Conservation (phyloP, 371 early-diverging fungal species). For the Massospora cicadina region DNA sequence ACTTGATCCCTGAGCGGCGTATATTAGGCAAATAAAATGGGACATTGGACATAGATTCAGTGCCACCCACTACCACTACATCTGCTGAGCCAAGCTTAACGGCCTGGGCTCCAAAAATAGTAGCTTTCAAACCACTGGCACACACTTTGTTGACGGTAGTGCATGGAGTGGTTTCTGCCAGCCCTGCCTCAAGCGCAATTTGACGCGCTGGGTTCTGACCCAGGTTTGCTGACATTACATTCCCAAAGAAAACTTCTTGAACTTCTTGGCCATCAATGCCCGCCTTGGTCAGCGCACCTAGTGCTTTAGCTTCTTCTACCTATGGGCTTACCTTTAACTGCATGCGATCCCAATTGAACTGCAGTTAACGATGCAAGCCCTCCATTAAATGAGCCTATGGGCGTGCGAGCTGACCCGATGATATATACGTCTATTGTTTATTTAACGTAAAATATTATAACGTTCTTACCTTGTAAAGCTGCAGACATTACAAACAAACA, state of each 20-base stretch:
- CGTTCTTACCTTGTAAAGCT: too few species aligned
- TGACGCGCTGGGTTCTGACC: constrained; percentile 96
- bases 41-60: constrained; percentile 93
- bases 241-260: constrained; percentile 73
- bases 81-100: constrained; percentile 29
- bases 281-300: constrained; percentile 53
- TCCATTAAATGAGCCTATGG: constrained; percentile 85
- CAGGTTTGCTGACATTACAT: constrained; percentile 66
- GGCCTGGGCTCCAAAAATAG: constrained; percentile 66
- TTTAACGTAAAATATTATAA: too few species aligned
- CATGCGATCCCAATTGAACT: constrained; percentile 69
- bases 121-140: constrained; percentile 90
- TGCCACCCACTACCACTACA: constrained; percentile 77
- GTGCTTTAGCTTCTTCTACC: constrained; percentile 6
- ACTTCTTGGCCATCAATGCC: constrained; percentile 45
- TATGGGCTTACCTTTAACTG: constrained; percentile 55
- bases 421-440: constrained; percentile 74
- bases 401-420: constrained; percentile 77
- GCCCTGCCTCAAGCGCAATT: constrained; percentile 80
- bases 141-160: constrained; percentile 97
- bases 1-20: constrained; percentile 23
- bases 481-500: too few species aligned
- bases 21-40: constrained; percentile 45
- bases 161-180: constrained; percentile 44
- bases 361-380: constrained; percentile 73